Evolutionary conservation across 1,284 basidiomycete species (phyloP).

Genomic region (Singerocomus inundabilis): DNA sequence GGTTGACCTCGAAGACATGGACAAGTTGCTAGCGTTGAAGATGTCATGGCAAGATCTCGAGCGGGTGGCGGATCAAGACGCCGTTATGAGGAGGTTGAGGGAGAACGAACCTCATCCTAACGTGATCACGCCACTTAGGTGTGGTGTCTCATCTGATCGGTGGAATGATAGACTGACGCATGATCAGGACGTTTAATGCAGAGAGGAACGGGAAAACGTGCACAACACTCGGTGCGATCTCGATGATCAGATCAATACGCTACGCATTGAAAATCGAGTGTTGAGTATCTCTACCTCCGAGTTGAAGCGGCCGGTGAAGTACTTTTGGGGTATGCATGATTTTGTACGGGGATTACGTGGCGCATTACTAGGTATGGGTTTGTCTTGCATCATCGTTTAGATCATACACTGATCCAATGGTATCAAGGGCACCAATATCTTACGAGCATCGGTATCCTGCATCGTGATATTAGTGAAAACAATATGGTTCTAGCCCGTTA

Average conservation of each 20-base stretch:
- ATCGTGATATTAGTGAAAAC: too few relatives aligned
- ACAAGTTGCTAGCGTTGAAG: too few relatives aligned
- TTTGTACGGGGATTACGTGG: too few relatives aligned
- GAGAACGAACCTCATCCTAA: background rate
- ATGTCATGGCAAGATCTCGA: conserved; percentile 12
- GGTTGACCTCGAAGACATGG: background rate
- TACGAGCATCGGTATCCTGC: too few relatives aligned
- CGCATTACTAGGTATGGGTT: conserved; percentile 5
- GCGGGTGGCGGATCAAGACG: background rate
- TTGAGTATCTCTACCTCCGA: background rate
- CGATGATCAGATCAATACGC: background rate
- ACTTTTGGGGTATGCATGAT: too few relatives aligned
- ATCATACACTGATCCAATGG: too few relatives aligned
- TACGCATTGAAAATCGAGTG: too few relatives aligned
- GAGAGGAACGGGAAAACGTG: background rate
- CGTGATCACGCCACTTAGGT: conserved; percentile 3
- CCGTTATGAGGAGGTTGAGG: background rate
- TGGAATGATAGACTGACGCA: too few relatives aligned
- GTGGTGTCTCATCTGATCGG: too few relatives aligned
- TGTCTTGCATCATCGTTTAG: background rate
- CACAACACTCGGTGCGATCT: conserved; percentile 2
- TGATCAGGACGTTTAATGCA: background rate
- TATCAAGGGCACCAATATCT: too few relatives aligned
- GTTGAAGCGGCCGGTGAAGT: conserved; percentile 10
- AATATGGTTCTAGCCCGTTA: conserved; percentile 6